Percentiles rank a stretch among this genome's conserved stretches.
These are phyloP conservation scores for Starmerella apicola DNA, from an alignment of 805 yeast genomes.

Conservation along the genomic window DNA sequence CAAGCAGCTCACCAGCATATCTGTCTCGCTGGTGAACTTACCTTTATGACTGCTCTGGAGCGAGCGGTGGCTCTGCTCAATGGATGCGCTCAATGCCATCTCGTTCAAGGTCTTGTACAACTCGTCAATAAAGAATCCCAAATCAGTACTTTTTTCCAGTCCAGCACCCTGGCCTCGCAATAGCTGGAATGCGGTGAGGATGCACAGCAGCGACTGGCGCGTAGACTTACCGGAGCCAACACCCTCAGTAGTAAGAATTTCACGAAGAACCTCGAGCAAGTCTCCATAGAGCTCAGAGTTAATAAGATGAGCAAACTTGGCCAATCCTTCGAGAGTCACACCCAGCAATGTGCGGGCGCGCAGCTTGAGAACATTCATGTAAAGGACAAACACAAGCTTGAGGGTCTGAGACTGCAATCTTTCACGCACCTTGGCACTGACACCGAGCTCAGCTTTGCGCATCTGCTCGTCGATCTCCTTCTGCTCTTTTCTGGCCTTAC, in stretches of 20 bases:
- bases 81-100: constrained; percentile 63
- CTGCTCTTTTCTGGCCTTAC: constrained; percentile 75
- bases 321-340: constrained; percentile 79
- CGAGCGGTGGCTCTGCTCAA: constrained; percentile 75
- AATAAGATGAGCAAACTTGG: constrained; percentile 82
- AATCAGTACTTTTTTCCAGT: constrained; percentile 59
- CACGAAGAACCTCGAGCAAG: constrained; percentile 76
- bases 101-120: constrained; percentile 58
- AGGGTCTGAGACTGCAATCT: constrained; percentile 72
- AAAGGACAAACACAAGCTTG: constrained; percentile 56
- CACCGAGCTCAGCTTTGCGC: constrained; percentile 73
- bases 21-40: constrained; percentile 80
- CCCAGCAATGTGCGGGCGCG: constrained; percentile 61
- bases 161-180: constrained; percentile 47
- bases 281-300: constrained; percentile 90
- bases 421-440: constrained; percentile 80
- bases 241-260: constrained; percentile 42
- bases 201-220: constrained; percentile 67
- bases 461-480: constrained; percentile 82
- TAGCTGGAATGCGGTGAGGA: constrained; percentile 81
- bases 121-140: constrained; percentile 65
- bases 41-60: constrained; percentile 56
- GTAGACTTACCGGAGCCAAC: constrained; percentile 35
- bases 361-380: constrained; percentile 61
- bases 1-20: constrained; percentile 60